Evolutionary conservation across 2,329 filamentous ascomycete genomes (phyloP).

Genomic region (Fusarium pseudoanthophilum): DNA sequence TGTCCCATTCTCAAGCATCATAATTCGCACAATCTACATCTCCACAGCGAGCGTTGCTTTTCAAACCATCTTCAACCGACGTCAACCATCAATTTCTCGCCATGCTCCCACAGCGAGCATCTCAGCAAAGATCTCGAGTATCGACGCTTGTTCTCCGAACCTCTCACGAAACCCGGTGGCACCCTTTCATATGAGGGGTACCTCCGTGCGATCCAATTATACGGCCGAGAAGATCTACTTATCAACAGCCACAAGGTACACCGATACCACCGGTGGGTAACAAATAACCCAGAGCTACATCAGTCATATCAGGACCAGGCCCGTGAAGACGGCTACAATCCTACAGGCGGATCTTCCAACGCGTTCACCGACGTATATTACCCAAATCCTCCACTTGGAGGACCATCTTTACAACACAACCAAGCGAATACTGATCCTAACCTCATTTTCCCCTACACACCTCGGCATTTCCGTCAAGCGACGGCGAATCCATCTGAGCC

Average conservation of each 20-base stretch:
- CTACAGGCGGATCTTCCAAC: accelerated
- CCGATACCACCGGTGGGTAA: accelerated
- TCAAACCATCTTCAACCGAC: too few relatives aligned
- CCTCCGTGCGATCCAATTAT: accelerated
- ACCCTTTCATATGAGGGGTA: accelerated
- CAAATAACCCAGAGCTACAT: accelerated
- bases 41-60: too few relatives aligned
- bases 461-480: too few relatives aligned
- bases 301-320: accelerated
- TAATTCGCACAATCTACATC: too few relatives aligned
- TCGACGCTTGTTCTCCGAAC: accelerated
- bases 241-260: accelerated
- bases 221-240: accelerated
- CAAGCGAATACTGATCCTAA: too few relatives aligned
- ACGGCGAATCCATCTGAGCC: too few relatives aligned
- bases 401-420: too few relatives aligned
- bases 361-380: accelerated
- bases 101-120: too few relatives aligned
- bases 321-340: accelerated
- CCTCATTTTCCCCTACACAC: too few relatives aligned
- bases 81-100: too few relatives aligned
- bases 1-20: too few relatives aligned
- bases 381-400: not conserved
- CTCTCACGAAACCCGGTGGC: accelerated
- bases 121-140: not conserved